These are phyloP conservation scores for Cladobotryum protrusum DNA, from an alignment of 2,329 filamentous ascomycete genomes.

Conservation along the genomic window DNA sequence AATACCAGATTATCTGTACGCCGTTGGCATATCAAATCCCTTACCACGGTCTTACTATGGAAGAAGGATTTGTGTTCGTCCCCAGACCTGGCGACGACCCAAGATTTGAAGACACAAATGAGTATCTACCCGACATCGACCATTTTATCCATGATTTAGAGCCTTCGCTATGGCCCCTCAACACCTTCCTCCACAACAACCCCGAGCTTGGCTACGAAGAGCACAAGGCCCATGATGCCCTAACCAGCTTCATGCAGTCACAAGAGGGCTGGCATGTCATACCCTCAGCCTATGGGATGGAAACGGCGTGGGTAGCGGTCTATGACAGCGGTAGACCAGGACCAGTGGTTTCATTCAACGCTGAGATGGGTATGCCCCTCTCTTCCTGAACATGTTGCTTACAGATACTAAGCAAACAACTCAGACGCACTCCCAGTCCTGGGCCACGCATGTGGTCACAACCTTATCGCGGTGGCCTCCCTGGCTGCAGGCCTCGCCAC, in stretches of 20 bases:
- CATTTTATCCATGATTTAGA: too few species aligned
- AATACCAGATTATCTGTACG: too few species aligned
- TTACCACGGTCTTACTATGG: too few species aligned
- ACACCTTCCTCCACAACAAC: conserved; percentile 37
- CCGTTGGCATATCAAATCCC: too few species aligned
- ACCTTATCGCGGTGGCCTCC: conserved; percentile 44
- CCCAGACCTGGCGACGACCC: too few species aligned
- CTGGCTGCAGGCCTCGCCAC: conserved; percentile 41
- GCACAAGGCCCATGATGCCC: conserved; percentile 33
- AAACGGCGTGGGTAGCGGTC: conserved; percentile 38
- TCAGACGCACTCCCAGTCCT: conserved; percentile 43
- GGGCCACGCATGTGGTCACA: conserved; percentile 50
- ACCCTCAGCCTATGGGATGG: conserved; percentile 34
- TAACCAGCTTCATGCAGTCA: conserved; percentile 31
- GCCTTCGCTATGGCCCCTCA: conserved; percentile 27
- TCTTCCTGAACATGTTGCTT: neutral
- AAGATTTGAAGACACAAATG: too few species aligned
- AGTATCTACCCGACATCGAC: too few species aligned
- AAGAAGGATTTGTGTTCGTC: too few species aligned
- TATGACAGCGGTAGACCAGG: conserved; percentile 31
- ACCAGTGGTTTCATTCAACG: conserved; percentile 36
- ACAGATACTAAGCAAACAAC: neutral
- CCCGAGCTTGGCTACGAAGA: conserved; percentile 38
- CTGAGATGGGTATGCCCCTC: conserved; percentile 24
- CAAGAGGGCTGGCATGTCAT: conserved; percentile 34